Conservation (phyloP, 1,284 basidiomycete species). For the Somion occarium region DNA sequence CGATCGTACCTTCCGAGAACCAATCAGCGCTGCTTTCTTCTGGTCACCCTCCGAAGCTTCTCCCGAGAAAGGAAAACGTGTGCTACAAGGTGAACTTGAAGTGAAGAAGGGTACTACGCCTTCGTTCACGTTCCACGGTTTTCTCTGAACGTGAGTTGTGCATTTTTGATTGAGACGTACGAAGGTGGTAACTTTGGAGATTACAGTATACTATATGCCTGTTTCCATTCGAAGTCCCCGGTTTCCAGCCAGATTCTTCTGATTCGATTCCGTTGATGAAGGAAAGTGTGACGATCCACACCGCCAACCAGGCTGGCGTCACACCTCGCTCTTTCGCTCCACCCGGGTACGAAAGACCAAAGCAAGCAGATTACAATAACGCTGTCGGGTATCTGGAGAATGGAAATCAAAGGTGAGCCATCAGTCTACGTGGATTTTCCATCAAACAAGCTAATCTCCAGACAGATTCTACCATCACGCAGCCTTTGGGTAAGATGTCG, state of each 20-base stretch:
- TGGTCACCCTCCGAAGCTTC: slow-evolving; percentile 39
- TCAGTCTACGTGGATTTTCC: background rate
- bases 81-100: slow-evolving; percentile 48
- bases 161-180: slow-evolving; percentile 1
- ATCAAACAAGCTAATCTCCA: slow-evolving; percentile 1
- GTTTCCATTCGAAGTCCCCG: slow-evolving; percentile 38
- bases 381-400: slow-evolving; percentile 50
- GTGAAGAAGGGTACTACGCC: slow-evolving; percentile 42
- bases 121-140: slow-evolving; percentile 49
- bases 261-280: slow-evolving; percentile 30
- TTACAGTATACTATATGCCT: slow-evolving; percentile 46
- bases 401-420: slow-evolving; percentile 46
- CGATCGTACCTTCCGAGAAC: slow-evolving; percentile 41
- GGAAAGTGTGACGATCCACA: slow-evolving; percentile 39
- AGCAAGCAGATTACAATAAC: slow-evolving; percentile 45
- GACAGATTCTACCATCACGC: slow-evolving; percentile 22
- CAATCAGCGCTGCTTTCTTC: slow-evolving; percentile 40
- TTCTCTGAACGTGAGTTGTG: slow-evolving; percentile 43
- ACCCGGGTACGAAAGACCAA: slow-evolving; percentile 43
- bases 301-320: slow-evolving; percentile 38
- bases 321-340: slow-evolving; percentile 45
- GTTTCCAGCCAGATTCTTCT: slow-evolving; percentile 33
- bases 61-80: slow-evolving; percentile 26
- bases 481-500: slow-evolving; percentile 7
- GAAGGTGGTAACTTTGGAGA: background rate